Evolutionary conservation across 1,139 yeast species (phyloP).

Genomic region (Suhomyces guaymorum): DNA sequence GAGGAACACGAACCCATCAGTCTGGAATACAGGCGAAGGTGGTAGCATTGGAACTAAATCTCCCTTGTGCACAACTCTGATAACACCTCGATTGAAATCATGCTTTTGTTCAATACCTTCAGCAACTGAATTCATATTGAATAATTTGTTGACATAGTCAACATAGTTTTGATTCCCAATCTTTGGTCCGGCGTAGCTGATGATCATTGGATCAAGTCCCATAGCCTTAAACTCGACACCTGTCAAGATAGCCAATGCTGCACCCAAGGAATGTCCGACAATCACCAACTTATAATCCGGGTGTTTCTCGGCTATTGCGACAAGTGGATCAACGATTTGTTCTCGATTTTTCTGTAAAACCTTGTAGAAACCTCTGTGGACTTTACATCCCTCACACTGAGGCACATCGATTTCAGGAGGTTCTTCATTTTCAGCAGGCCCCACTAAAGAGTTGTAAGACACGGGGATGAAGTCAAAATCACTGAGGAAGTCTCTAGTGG

Average conservation of each 20-base stretch:
- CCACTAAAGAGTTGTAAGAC: constrained; percentile 32
- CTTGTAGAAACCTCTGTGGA: constrained; percentile 60
- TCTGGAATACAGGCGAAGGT: constrained; percentile 44
- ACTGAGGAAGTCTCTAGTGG: constrained; percentile 56
- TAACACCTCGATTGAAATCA: constrained; percentile 33
- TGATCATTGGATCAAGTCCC: constrained; percentile 54
- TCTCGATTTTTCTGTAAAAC: constrained; percentile 43
- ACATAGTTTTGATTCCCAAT: constrained; percentile 56
- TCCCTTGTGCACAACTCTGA: constrained; percentile 55
- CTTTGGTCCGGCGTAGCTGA: constrained; percentile 63
- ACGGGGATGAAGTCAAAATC: constrained; percentile 50
- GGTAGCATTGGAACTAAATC: constrained; percentile 64
- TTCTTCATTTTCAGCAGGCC: constrained; percentile 4
- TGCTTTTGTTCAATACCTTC: constrained; percentile 13
- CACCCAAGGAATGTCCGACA: constrained; percentile 76
- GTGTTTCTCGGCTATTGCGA: constrained; percentile 29
- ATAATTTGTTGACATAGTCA: constrained; percentile 52
- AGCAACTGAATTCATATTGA: constrained; percentile 34
- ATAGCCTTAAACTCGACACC: constrained; percentile 58
- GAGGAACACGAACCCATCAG: constrained; percentile 52
- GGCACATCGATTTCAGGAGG: constrained; percentile 14
- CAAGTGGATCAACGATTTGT: constrained; percentile 34
- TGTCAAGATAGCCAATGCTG: constrained; percentile 60
- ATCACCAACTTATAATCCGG: constrained; percentile 54
- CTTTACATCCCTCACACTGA: constrained; percentile 50